phyloP scores from a whole-genome alignment of 495 filamentous ascomycete species.

The Apodospora peruviana region DNA sequence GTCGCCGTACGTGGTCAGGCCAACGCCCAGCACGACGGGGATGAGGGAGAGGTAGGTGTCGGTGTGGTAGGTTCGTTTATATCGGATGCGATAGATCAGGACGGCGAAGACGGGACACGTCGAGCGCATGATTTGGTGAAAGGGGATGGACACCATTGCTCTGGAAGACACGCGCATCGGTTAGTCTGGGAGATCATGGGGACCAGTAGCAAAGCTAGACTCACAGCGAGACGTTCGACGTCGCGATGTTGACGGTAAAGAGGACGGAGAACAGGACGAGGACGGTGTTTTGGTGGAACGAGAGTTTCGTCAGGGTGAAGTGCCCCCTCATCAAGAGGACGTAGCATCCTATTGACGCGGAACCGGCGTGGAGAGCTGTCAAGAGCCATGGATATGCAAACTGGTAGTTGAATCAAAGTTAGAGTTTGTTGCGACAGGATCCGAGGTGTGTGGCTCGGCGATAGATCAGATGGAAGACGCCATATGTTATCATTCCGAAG shows the following conservation, averaged over 20 bases:
- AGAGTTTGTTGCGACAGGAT: neutral
- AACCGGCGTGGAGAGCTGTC: slow-evolving; percentile 47
- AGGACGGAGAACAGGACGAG: slow-evolving; percentile 49
- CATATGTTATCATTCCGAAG: too few relatives aligned
- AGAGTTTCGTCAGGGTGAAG: slow-evolving; percentile 42
- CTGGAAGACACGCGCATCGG: too few relatives aligned
- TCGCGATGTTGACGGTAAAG: slow-evolving; percentile 56
- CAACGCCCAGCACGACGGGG: slow-evolving; percentile 52
- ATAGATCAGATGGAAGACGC: neutral
- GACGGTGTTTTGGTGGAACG: slow-evolving; percentile 37
- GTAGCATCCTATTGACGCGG: slow-evolving; percentile 46
- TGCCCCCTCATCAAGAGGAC: slow-evolving; percentile 38
- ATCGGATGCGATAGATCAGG: slow-evolving; percentile 47
- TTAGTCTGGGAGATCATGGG: neutral
- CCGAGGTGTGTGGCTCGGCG: neutral
- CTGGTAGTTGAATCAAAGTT: slow-evolving; percentile 16
- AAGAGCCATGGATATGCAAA: slow-evolving; percentile 54
- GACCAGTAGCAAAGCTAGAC: slow-evolving; percentile 13
- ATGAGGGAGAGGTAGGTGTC: slow-evolving; percentile 51
- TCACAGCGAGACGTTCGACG: slow-evolving; percentile 48
- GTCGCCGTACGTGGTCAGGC: slow-evolving; percentile 51
- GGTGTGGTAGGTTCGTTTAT: slow-evolving; percentile 39
- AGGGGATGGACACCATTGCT: slow-evolving; percentile 50
- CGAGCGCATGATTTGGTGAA: slow-evolving; percentile 56
- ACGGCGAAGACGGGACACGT: slow-evolving; percentile 51